Base-by-base conservation (phyloP, 495 filamentous ascomycete species). In the Daldinia decipiens region DNA sequence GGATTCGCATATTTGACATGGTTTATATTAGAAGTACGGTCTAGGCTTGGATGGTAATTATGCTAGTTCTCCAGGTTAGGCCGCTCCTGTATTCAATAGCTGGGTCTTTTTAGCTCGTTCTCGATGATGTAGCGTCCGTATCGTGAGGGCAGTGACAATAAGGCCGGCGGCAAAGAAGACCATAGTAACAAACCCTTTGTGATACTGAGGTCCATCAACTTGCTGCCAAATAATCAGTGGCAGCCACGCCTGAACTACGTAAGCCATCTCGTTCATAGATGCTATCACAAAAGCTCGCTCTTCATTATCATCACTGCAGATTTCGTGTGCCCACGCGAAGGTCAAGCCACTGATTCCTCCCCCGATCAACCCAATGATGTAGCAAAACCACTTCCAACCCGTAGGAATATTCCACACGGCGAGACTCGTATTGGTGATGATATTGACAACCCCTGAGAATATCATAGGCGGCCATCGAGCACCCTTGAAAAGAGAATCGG, bases 311-410 rank as follows among this genome's bases (percentile, higher is more conserved):
- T 80, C 79, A 9, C 76, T 76, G 67, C 79, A 88, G 73, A 82
- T 85, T 70, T 80, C 86, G 71, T 88, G 84, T 2, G 85, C 83
- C 87, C 86, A 88, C 21, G 77, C 76, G 59, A 75, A 82, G 19
- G 70, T 79, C 31, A 81, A 54, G 26, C 79, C 79, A 24, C 74
- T 78, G 47, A 80, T 73, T 4, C 78, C 77, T 47, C 75, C 52
- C 59, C 76, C 65, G 32, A 81, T 80, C 71, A 75, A 67, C 76
- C 83, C 57, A 74, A 88, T 51, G 73, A 87, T 73, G 82, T 82
- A 73, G 82, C 77, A 76, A 78, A 82, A 13, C 86, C 83, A 78
- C 69, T 82, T 84, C 74, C 79, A 79, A 8, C 80, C 79, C 9
- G 78, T 66, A 3, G 80, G 80, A 11, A 81, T 81, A 40, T 81